Conservation (phyloP, 306 rosid species). For the Luffa acutangula region DNA sequence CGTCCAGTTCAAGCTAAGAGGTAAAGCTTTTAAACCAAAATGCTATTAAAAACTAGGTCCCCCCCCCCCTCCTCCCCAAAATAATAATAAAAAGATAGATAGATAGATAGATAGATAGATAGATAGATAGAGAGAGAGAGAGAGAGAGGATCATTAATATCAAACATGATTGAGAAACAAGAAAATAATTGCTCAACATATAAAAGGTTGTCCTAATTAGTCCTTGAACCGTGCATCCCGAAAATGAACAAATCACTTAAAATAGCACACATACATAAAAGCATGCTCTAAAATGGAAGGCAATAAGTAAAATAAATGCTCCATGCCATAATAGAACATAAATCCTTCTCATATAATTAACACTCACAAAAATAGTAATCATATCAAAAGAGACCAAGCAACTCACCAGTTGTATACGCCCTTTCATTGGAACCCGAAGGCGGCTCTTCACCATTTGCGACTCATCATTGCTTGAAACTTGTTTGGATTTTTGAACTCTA, state of each 20-base stretch:
- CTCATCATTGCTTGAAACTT: slow-evolving; percentile 47
- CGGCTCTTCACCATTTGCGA: slow-evolving; percentile 61
- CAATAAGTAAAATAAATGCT: not conserved
- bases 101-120: no score
- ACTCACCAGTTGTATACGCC: slow-evolving; percentile 84
- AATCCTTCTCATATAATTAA: not conserved
- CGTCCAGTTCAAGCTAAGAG: not conserved
- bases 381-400: slow-evolving; percentile 11
- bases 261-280: not conserved
- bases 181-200: not conserved
- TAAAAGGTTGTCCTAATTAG: not conserved
- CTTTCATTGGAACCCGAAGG: slow-evolving; percentile 84
- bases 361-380: slow-evolving; percentile 11
- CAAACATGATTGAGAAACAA: not conserved
- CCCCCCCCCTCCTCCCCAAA: not conserved
- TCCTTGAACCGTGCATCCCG: not conserved
- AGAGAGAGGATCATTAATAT: not conserved
- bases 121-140: no score
- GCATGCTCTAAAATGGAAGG: not conserved
- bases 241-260: not conserved
- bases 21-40: not conserved
- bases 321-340: not conserved
- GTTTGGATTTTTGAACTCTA: slow-evolving; percentile 46
- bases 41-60: no score
- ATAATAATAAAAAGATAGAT: no score